Base-by-base conservation (phyloP, 2,329 filamentous ascomycete species). In the Alternaria metachromatica region DNA sequence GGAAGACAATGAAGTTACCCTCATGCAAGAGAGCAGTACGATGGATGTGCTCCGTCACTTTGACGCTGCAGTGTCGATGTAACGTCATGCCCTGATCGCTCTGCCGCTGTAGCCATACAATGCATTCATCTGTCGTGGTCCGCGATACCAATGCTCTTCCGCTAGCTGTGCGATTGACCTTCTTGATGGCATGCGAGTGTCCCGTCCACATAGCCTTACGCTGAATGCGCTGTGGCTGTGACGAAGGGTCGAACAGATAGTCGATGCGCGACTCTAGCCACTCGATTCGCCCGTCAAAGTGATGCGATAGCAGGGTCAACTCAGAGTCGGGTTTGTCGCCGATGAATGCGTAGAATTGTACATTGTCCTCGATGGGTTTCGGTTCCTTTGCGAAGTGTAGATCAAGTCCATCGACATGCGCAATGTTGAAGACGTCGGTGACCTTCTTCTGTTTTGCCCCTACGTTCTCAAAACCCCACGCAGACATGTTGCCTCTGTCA, bases 391-490 rank as follows among this genome's bases (percentile, higher is more conserved):
- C 74, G 60, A 83, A 81, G 58, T 80, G 77, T 26, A 82, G 62
- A 64, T 73, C 77, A 60, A 90, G 69, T 2, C 86, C 86, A 72
- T 92, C 88, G 25, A 94, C 87, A 73, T 96, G 92, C 2, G 93
- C 89, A 70, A 97, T 90, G 74, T 93, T 96, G 82, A 96, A 96
- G n/a, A 95, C 87, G 65, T 90, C 89, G 26, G 88, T 85, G 5
- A 87, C 84, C 63, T 87, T 88, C 69, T 87, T 88, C 30, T 85
- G 83, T 74, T 90, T 93, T 71, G 88, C 89, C 37, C 91, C 90
- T 20, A 97, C 87, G 74, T 95, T 94, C 78, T 98, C 94, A 60
- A 99, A 82, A 0, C 93, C 95, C 92, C 95, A 97, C 0, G 93
- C 93, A 44, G 92, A 94, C 91, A 98, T 93, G 68, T 90, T 89